Base-by-base conservation (phyloP, 345 rosid genomes). In the Eucalyptus curtisii region DNA sequence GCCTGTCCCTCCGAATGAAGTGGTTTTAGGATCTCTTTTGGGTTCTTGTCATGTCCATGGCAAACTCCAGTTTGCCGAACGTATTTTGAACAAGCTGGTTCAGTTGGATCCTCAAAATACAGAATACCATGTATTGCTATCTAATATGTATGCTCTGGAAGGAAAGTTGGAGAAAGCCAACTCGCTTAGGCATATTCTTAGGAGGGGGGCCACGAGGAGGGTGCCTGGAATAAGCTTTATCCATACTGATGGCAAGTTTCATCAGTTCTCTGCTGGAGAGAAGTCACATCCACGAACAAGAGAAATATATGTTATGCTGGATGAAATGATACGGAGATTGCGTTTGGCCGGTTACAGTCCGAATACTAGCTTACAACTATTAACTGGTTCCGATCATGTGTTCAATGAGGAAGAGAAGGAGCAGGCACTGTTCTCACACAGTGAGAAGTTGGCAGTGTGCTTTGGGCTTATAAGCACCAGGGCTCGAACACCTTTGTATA, bases 371-470 rank as follows among this genome's bases (percentile, higher is more conserved):
- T 89, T 91, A 49, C 93, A 92, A 85, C 93, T 93, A 61, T 92
- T 93, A 85, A 79, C 87, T 22, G 94, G 89, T 31, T 88, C 87
- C 20, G 89, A 91, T 86, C 79, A 90, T 22, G 89, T 90, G 61
- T 68, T 88, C n/a, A 93, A 88, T 40, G 93, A 92, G 87, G 99
- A 96, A 90, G 98, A 96, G 92, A 93, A 94, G 90, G 97, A 96
- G 93, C 96, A 92, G 85, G 97, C 96, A 64, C 37, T 97, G 91
- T 93, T 93, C 89, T 88, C 90, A 19, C 99, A 97, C 84, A 96
- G 99, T 86, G 98, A 97, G 95, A 97, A 96, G 91, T 88, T 96
- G 25, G 97, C 99, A 8, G 90, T 97, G 59, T 95, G 96, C 92
- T 96, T 94, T 22, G 98, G 97, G 87, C 95, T 96, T 33, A 87